Conservation (phyloP, 345 rosid genomes). For the Balakata baccata region DNA sequence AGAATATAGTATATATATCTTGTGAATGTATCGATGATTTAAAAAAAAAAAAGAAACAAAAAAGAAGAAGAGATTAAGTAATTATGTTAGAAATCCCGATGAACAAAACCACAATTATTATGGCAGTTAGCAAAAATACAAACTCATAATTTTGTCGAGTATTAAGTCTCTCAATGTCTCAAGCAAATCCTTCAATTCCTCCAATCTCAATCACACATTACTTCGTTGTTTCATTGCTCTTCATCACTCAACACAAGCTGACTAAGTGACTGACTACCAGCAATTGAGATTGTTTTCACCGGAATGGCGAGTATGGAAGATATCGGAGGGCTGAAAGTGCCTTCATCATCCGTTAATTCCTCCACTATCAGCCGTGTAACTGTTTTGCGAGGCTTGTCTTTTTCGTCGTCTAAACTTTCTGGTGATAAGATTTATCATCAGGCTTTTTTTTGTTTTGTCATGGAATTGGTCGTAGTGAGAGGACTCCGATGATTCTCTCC, state of each 20-base stretch:
- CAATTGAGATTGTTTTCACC: background rate
- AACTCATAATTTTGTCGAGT: too few relatives aligned
- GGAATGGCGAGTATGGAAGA: constrained; percentile 56
- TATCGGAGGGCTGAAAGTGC: constrained; percentile 34
- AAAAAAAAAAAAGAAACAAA: too few relatives aligned
- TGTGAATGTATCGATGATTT: too few relatives aligned
- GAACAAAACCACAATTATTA: too few relatives aligned
- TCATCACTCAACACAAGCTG: background rate
- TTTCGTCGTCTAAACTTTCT: constrained; percentile 50
- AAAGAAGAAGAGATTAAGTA: too few relatives aligned
- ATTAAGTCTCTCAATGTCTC: too few relatives aligned
- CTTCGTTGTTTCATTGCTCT: background rate
- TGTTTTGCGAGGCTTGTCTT: constrained; percentile 34
- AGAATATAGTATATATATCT: too few relatives aligned
- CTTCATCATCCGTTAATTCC: constrained; percentile 25
- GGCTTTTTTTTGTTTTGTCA: constrained; percentile 14
- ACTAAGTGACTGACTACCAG: background rate
- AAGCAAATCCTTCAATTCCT: too few relatives aligned
- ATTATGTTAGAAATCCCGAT: too few relatives aligned
- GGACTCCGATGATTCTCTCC: constrained; percentile 55
- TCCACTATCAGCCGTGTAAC: constrained; percentile 12
- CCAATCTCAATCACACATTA: too few relatives aligned
- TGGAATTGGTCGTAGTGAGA: constrained; percentile 9
- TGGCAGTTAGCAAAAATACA: too few relatives aligned
- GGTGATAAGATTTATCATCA: constrained; percentile 38